Evolutionary conservation across 768 basidiomycete species (phyloP).

Genomic region (Melanogaster broomeanus): DNA sequence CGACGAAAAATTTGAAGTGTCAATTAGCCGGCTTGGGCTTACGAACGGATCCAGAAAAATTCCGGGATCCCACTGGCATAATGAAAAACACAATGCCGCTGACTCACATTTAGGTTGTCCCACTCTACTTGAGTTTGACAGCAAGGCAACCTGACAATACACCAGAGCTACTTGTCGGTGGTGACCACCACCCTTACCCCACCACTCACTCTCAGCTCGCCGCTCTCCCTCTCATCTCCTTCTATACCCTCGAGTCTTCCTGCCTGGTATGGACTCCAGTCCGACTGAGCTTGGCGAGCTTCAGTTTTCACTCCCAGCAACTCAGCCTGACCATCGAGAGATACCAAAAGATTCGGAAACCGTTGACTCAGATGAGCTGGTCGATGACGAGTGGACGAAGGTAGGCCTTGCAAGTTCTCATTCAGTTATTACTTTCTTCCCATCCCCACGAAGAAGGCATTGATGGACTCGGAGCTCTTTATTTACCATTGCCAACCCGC

Average conservation of each 20-base stretch:
- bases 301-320: slow-evolving; percentile 5
- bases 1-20: too few relatives aligned
- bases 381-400: slow-evolving; percentile 25
- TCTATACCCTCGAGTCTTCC: neutral
- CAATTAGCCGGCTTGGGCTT: too few relatives aligned
- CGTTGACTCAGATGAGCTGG: slow-evolving; percentile 2
- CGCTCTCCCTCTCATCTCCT: neutral
- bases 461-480: neutral
- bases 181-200: too few relatives aligned
- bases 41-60: neutral
- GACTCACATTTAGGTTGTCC: neutral
- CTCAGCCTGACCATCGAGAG: neutral
- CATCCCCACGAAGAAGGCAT: slow-evolving; percentile 12
- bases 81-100: neutral
- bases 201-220: neutral
- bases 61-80: neutral
- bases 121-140: too few relatives aligned
- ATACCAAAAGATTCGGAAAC: neutral
- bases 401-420: slow-evolving; percentile 20
- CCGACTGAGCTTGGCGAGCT: slow-evolving; percentile 4
- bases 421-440: neutral
- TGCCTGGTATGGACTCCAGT: neutral
- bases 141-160: neutral
- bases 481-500: slow-evolving; percentile 1
- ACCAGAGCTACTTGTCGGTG: too few relatives aligned